Evolutionary conservation across 192 early-diverging fungal species (phyloP), one percentile per base, ranked within the genome.

Genomic region (Cladochytrium replicatum): DNA sequence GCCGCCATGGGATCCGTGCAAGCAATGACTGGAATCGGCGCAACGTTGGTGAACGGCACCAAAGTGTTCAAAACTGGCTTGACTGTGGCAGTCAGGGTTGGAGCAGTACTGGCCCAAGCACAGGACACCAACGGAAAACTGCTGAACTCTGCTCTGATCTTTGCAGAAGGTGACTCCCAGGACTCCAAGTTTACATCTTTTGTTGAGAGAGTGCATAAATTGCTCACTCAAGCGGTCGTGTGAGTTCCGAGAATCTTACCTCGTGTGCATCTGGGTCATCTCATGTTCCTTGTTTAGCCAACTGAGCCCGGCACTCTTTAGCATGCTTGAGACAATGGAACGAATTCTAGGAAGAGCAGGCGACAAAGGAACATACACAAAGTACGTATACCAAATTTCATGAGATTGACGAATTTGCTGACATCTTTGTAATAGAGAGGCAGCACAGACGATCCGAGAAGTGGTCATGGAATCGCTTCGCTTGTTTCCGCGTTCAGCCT

Each of bases 311-410:
- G 58, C 60, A 11, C 52, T 63, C 13, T 59, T 68, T 44, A 64
- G 60, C 13, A 49, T 63, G n/a, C 44, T 68, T 17, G 67, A 68
- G 27, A 27, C 52, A 13, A 61, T 68, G 57, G 67, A 64, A 13
- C 15, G 29, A 3, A 55, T 65, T 45, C 34, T 68, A 32, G 62
- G 62, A 2, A 55, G 48, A 43, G 22, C 47, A 6, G 59, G 59
- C n/a, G 21, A 42, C 26, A 55, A 54, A 0, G 65, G 65, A 3
- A 52, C 54, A 13, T 59, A 37, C 40, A 48, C 60, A 5, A 44
- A 58, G 64, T 61, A 41, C 21, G 22, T 0, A 29, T n/a, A n/a
- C n/a, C n/a, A n/a, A n/a, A n/a, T n/a, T n/a, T n/a, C n/a, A n/a
- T n/a, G n/a, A n/a, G n/a, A n/a, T n/a, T n/a, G n/a, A n/a, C n/a